These are phyloP conservation scores for Camellia sinensis DNA, from an alignment of 148 eudicot species.

Conservation along the genomic window DNA sequence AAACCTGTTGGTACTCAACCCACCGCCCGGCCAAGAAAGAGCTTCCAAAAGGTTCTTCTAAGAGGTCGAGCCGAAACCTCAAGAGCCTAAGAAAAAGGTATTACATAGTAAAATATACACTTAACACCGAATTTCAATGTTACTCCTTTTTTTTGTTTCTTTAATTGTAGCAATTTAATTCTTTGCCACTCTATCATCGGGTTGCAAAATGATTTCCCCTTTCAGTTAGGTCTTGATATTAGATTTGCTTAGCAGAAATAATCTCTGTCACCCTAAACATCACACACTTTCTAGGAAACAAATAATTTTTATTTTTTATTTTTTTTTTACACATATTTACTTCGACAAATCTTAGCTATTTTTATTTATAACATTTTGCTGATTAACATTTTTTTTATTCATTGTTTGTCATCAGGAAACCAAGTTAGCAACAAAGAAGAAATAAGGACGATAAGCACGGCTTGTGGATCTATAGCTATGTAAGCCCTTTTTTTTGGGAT, in stretches of 20 bases:
- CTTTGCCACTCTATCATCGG: no score
- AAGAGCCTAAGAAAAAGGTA: conserved; percentile 39
- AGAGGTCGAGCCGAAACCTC: neutral
- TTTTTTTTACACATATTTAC: no score
- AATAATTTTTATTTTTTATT: no score
- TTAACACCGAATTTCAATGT: no score
- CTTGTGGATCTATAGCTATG: neutral
- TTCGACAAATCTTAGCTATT: no score
- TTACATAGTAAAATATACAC: neutral
- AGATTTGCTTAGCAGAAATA: no score
- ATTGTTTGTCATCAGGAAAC: conserved; percentile 20
- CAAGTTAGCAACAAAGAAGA: conserved; percentile 16
- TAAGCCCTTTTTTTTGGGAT: neutral
- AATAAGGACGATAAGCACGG: neutral
- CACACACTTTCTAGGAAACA: no score
- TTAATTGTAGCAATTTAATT: no score
- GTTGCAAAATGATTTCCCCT: no score
- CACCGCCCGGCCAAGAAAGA: conserved; percentile 25
- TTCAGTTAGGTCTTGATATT: no score
- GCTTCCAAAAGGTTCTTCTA: conserved; percentile 33
- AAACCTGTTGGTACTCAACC: conserved; percentile 32
- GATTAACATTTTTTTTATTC: neutral
- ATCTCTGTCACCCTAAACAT: no score
- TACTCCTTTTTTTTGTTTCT: no score
- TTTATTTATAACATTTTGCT: neutral